Evolutionary conservation across 2,329 filamentous ascomycete species (phyloP).

Genomic region (Kalaharituber pfeilii): DNA sequence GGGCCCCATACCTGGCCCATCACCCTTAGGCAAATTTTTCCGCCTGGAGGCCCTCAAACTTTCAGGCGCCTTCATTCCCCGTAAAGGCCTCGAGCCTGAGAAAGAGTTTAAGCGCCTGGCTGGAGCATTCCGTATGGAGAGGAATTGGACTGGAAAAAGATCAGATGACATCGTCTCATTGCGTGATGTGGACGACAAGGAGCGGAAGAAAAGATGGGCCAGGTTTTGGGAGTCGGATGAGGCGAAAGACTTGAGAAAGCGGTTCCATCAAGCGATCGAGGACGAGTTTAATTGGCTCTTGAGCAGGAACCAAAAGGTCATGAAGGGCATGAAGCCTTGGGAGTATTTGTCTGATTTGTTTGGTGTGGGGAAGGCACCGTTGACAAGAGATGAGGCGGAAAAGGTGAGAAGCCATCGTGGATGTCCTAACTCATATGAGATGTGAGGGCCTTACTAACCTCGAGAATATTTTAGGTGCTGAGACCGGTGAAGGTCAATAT

Average conservation of each 20-base stretch:
- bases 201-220: not conserved
- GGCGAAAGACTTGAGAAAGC: not conserved
- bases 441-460: too few species aligned
- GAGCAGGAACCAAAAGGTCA: not conserved
- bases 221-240: not conserved
- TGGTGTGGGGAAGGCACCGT: not conserved
- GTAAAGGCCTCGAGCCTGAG: not conserved
- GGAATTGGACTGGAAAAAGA: not conserved
- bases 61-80: not conserved
- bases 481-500: not conserved
- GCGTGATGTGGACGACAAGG: not conserved
- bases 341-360: not conserved
- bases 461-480: too few species aligned
- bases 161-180: not conserved
- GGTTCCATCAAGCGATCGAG: not conserved
- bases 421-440: too few species aligned
- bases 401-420: not conserved
- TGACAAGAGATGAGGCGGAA: not conserved
- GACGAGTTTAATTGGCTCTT: not conserved
- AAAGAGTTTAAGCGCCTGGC: not conserved
- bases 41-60: not conserved
- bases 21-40: not conserved
- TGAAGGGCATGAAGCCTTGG: not conserved
- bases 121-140: not conserved
- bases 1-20: too few species aligned